These are phyloP conservation scores for Exidia glandulosa DNA, from an alignment of 768 basidiomycete species.

Conservation along the genomic window DNA sequence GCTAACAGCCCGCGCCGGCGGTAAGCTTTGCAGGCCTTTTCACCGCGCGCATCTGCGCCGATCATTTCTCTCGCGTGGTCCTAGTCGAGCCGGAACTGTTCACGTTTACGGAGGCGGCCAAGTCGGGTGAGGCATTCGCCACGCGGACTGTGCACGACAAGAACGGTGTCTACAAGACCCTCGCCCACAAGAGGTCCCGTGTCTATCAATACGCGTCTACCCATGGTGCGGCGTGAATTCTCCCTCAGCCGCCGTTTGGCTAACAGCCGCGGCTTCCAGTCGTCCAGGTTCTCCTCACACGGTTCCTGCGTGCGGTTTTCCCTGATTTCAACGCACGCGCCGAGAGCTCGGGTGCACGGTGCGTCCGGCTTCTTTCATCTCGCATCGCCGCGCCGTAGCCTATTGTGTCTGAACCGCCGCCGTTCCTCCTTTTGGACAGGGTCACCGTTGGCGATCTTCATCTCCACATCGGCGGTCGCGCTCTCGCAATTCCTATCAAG, in stretches of 20 bases:
- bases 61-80: constrained; percentile 22
- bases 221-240: constrained; percentile 6
- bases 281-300: neutral
- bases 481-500: constrained; percentile 6
- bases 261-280: neutral
- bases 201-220: constrained; percentile 19
- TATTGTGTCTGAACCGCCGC: neutral
- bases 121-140: constrained; percentile 1
- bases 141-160: constrained; percentile 6
- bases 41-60: constrained; percentile 21
- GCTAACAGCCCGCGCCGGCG: neutral
- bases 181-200: constrained; percentile 9
- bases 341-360: neutral
- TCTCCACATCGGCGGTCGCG: constrained; percentile 7
- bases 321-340: neutral
- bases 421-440: neutral
- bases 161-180: constrained; percentile 8
- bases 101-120: constrained; percentile 12
- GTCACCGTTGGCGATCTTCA: constrained; percentile 11
- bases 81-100: constrained; percentile 22
- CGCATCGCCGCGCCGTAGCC: neutral
- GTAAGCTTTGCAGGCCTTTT: constrained; percentile 22
- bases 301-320: neutral
- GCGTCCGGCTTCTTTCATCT: neutral
- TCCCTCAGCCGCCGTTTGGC: neutral